phyloP scores from a whole-genome alignment of 139 green algal species.

The Nannochloris sp. region DNA sequence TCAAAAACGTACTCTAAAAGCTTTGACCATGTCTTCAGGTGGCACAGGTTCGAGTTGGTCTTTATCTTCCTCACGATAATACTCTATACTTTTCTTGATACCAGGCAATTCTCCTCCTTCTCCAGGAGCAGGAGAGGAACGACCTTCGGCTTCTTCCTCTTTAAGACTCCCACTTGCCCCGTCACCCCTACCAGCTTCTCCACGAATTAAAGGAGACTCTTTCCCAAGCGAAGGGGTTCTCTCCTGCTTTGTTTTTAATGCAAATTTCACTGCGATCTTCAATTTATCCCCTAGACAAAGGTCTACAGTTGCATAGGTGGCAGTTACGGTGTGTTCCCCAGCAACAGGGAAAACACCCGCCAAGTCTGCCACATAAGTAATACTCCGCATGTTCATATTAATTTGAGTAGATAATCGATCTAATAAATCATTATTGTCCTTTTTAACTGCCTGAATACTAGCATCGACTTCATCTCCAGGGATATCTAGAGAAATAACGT shows the following conservation, averaged over 20 bases:
- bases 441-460: not conserved
- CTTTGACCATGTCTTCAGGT: not conserved
- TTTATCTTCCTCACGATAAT: not conserved
- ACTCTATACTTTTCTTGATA: too few species aligned
- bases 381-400: not conserved
- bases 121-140: too few species aligned
- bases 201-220: not conserved
- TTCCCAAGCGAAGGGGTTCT: conserved; percentile 2
- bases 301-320: too few species aligned
- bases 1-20: not conserved
- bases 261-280: too few species aligned
- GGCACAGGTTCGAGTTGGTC: not conserved
- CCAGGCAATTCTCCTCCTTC: too few species aligned
- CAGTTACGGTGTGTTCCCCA: not conserved
- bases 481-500: conserved; percentile 10
- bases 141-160: too few species aligned
- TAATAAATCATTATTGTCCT: conserved; percentile 13
- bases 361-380: not conserved
- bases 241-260: conserved; percentile 7
- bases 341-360: not conserved
- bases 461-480: not conserved
- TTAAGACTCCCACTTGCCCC: not conserved
- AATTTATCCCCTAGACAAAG: too few species aligned
- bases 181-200: not conserved
- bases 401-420: not conserved